phyloP scores from a whole-genome alignment of 1,139 yeast species.

The Keqinozyma sinolaborantium region DNA sequence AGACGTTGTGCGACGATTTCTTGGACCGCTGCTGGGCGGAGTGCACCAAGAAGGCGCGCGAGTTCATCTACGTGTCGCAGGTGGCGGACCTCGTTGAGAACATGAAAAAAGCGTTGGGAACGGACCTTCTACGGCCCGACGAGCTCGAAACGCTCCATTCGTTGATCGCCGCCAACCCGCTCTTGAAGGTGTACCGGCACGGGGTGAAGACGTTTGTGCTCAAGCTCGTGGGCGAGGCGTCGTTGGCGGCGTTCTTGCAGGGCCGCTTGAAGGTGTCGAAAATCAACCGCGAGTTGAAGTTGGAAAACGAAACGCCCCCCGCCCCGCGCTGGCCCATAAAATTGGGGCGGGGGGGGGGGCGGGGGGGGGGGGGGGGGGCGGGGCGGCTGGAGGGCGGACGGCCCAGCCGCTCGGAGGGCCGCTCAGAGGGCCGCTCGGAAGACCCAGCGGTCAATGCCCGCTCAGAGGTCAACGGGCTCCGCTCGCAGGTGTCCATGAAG shows the following conservation, averaged over 20 bases:
- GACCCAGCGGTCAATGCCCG: not conserved
- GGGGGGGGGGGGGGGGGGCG: too few relatives aligned
- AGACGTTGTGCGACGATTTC: constrained; percentile 14
- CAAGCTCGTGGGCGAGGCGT: constrained; percentile 20
- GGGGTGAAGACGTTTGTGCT: constrained; percentile 28
- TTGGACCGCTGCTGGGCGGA: constrained; percentile 28
- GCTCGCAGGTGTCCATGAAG: constrained; percentile 3
- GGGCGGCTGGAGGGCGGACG: not conserved
- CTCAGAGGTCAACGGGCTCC: not conserved
- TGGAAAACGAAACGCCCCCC: constrained; percentile 4
- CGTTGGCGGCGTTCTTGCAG: constrained; percentile 21
- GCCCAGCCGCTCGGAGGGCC: too few relatives aligned
- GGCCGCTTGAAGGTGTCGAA: constrained; percentile 20
- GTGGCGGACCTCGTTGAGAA: constrained; percentile 22
- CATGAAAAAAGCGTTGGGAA: constrained; percentile 21
- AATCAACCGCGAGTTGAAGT: constrained; percentile 6
- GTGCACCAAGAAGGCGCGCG: constrained; percentile 11
- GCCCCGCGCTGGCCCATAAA: too few relatives aligned
- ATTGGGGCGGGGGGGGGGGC: too few relatives aligned
- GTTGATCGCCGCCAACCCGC: constrained; percentile 26
- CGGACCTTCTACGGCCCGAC: constrained; percentile 18
- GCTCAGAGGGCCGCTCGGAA: not conserved
- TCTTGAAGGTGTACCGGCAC: constrained; percentile 20
- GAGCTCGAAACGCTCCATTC: constrained; percentile 23
- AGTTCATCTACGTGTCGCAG: constrained; percentile 25